phyloP scores from a whole-genome alignment of 768 basidiomycete genomes.

The Russula dissimulans region DNA sequence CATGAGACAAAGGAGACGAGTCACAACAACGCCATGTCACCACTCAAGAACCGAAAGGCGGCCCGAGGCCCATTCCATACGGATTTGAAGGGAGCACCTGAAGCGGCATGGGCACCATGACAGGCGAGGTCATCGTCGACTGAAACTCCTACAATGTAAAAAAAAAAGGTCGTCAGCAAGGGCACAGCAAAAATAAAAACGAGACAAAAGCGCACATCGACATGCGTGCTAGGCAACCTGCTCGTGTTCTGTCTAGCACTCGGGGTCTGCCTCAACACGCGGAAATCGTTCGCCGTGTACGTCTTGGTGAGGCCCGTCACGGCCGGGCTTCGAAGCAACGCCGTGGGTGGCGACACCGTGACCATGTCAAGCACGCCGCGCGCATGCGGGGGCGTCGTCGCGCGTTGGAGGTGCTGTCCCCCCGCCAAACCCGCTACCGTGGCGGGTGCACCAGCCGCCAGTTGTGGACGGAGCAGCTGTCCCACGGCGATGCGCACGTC shows the following conservation, averaged over 20 bases:
- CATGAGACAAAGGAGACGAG: no score
- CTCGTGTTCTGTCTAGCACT: slow-evolving; percentile 76
- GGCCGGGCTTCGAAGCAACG: slow-evolving; percentile 59
- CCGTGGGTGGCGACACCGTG: slow-evolving; percentile 59
- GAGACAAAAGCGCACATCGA: slow-evolving; percentile 40
- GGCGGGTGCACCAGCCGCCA: background rate
- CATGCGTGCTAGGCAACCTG: slow-evolving; percentile 79
- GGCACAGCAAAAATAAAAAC: background rate
- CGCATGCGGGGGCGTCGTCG: slow-evolving; percentile 24
- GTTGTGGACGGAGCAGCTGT: background rate
- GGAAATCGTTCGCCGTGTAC: slow-evolving; percentile 73
- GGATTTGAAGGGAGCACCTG: slow-evolving; percentile 6
- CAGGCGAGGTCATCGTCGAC: slow-evolving; percentile 4
- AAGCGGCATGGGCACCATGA: slow-evolving; percentile 6
- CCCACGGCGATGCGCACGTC: background rate
- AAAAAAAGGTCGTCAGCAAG: no score
- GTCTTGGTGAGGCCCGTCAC: slow-evolving; percentile 76
- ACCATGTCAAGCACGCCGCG: slow-evolving; percentile 56
- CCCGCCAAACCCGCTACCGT: no score
- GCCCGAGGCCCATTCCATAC: slow-evolving; percentile 13
- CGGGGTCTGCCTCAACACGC: slow-evolving; percentile 59
- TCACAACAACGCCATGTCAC: background rate
- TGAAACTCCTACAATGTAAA: slow-evolving; percentile 5
- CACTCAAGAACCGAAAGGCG: slow-evolving; percentile 10
- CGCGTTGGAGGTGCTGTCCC: slow-evolving; percentile 25